Evolutionary conservation across 192 early-diverging fungal species (phyloP), one percentile per base, ranked within the genome.

Genomic region (Mortierella antarctica): DNA sequence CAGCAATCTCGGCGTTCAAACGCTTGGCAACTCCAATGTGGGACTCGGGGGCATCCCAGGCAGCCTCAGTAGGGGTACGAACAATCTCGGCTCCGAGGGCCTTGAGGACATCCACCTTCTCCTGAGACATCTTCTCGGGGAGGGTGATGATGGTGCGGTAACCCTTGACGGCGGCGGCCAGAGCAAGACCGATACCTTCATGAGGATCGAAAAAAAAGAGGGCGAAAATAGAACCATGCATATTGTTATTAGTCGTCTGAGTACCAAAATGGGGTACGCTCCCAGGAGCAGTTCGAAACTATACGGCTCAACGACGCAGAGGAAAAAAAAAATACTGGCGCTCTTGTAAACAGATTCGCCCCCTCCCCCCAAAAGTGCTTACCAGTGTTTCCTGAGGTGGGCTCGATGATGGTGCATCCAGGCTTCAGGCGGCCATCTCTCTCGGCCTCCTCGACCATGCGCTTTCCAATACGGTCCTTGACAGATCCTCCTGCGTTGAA

Each of bases 101-200:
- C 73, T 98, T 98, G 70, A 99, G 88, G 7, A 99, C 94, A 82
- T 98, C 98, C 18, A 98, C 97, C 90, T 99, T 99, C 84, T 99
- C 98, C 86, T 98, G 94, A 59, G 93, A 95, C 98, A 99, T 99
- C 83, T 99, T 99, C 84, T 99, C 98, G 31, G 98, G 98, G 31
- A 99, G 88, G 13, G 98, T 99, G 70, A 99, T 99, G 78, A 99
- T 97, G 74, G 93, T 91, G 69, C 93, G 90, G 88, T 99, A 99
- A 42, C 98, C 98, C 87, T 98, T 99, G 57, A 99, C 95, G n/a
- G 98, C 97, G 53, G 94, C 96, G 64, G 97, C 91, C 47, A 99
- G 85, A 55, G 98, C 98, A 55, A 99, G 89, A 54, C 98, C 98
- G 77, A 99, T 99, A 70, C 77, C 77, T 80, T 39, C 3, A 59